Evolutionary conservation across 2,329 filamentous ascomycete species (phyloP).

Genomic region (Alternaria consortialis): DNA sequence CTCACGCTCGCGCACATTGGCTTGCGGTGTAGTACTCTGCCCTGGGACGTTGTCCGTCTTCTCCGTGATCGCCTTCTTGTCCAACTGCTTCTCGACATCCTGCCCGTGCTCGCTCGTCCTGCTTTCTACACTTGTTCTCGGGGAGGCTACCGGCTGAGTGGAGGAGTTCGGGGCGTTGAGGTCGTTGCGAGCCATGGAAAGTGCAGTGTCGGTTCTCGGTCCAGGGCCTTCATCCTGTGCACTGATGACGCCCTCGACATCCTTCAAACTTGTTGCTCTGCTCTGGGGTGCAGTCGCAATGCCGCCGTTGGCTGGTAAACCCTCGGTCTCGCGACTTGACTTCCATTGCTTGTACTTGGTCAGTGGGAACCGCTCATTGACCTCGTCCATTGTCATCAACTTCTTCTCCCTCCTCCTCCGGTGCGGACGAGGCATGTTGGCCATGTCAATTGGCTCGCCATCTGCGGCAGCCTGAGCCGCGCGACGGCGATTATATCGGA

Average conservation of each 20-base stretch:
- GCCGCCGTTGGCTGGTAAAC: conserved; percentile 83
- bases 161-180: conserved; percentile 53
- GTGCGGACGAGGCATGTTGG: conserved; percentile 84
- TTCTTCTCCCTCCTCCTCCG: conserved; percentile 95
- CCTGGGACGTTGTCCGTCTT: conserved; percentile 37
- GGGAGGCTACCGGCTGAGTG: conserved; percentile 30
- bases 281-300: conserved; percentile 75
- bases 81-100: conserved; percentile 30
- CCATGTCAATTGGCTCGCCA: conserved; percentile 83
- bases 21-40: conserved; percentile 26
- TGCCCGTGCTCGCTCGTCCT: conserved; percentile 30
- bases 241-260: conserved; percentile 62
- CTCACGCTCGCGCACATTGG: conserved; percentile 37
- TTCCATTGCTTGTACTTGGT: conserved; percentile 98
- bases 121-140: conserved; percentile 36
- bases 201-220: conserved; percentile 47
- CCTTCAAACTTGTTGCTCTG: conserved; percentile 75
- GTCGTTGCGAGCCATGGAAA: conserved; percentile 57
- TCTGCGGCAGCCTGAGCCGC: conserved; percentile 78
- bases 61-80: conserved; percentile 19
- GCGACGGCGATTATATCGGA: conserved; percentile 95
- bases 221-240: conserved; percentile 45
- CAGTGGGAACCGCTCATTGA: conserved; percentile 95
- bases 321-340: conserved; percentile 80
- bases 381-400: conserved; percentile 98